Evolutionary conservation across 1,139 yeast genomes (phyloP), one percentile per base, ranked within the genome.

Genomic region (Kodamaea sp.): DNA sequence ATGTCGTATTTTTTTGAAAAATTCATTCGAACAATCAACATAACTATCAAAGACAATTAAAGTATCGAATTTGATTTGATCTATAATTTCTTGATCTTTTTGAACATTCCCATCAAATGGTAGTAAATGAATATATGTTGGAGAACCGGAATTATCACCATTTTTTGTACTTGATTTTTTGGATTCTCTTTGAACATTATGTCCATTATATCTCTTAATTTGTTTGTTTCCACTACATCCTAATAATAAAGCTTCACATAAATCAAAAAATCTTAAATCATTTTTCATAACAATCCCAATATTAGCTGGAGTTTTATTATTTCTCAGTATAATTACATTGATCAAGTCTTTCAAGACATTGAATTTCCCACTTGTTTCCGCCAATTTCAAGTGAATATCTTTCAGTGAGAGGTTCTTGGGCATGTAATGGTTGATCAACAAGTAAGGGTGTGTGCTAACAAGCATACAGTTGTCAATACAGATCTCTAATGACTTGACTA

Each of bases 361-460:
- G 61, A 89, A 89, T 57, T 89, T 90, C 24, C 97, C 97, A 56
- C 95, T 83, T 4, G 94, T 82, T 37, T 84, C 90, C 8, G 84
- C 84, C 38, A 90, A 61, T 53, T 83, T 78, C 30, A 69, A 68
- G 2, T 95, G 92, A 48, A 84, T 81, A 49, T 89, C 96, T 57
- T 84, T 82, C 39, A 82, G 78, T 6, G 81, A 72, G 42, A 90
- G 65, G 46, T 84, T 83, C 55, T 86, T 88, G 23, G 97, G 97
- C 74, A 88, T 75, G 52, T 85, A 84, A 57, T 88, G 95, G 46
- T 81, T 84, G 38, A 90, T 88, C 39, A 92, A 63, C 36, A 90
- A 63, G 54, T 84, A 90, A 1, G 97, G 97, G 60, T 92, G 98
- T 0, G 92, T 79, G 27, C 94, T 81, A 4, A 89, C 94, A 31